Conservation (phyloP, 371 early-diverging fungal species). For the Choanephora cucurbitarum region DNA sequence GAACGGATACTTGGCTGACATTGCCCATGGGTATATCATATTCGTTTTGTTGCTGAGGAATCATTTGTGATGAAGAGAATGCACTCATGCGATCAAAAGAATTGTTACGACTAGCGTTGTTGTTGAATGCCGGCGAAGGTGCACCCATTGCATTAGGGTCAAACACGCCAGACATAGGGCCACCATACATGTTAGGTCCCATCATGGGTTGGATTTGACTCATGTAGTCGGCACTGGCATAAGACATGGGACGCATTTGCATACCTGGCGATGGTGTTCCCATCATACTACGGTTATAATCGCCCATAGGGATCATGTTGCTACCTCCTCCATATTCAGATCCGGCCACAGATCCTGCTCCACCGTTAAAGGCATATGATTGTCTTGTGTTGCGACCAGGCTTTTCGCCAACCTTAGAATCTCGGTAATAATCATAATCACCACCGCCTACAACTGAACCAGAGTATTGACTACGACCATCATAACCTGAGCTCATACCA, state of each 20-base stretch:
- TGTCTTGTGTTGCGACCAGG: constrained; percentile 6
- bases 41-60: constrained; percentile 7
- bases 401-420: constrained; percentile 26
- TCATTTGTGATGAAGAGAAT: background rate
- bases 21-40: constrained; percentile 23
- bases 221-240: constrained; percentile 16
- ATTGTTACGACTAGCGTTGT: constrained; percentile 4
- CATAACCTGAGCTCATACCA: constrained; percentile 12
- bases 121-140: constrained; percentile 7
- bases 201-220: constrained; percentile 23
- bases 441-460: constrained; percentile 16
- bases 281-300: constrained; percentile 16
- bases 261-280: constrained; percentile 13
- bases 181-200: constrained; percentile 11
- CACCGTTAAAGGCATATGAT: background rate
- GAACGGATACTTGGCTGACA: constrained; percentile 23
- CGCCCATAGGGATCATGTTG: constrained; percentile 11
- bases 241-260: constrained; percentile 12
- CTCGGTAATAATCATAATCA: constrained; percentile 43
- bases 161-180: constrained; percentile 9
- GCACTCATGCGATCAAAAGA: constrained; percentile 10
- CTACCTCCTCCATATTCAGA: constrained; percentile 24
- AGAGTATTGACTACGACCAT: constrained; percentile 29
- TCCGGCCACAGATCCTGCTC: constrained; percentile 17
- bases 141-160: constrained; percentile 8